Conservation (phyloP, 2,329 filamentous ascomycete genomes). For the Paraconiothyrium brasiliense region DNA sequence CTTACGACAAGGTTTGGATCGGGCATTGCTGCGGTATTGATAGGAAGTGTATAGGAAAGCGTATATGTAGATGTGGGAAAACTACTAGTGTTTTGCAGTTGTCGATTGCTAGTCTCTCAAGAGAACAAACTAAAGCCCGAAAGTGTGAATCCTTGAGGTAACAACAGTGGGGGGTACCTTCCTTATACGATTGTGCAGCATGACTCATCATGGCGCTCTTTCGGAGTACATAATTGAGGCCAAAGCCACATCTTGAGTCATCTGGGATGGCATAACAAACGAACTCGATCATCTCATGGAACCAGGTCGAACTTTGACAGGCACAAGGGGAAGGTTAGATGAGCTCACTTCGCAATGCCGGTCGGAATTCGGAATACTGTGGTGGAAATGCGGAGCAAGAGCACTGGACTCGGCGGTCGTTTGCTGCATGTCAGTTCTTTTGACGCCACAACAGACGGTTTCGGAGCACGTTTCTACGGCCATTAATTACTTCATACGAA, state of each 20-base stretch:
- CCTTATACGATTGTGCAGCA: neutral
- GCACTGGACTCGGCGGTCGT: neutral
- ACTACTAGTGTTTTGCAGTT: neutral
- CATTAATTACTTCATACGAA: too few species aligned
- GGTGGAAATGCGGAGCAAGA: neutral
- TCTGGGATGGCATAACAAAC: neutral
- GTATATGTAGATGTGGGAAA: neutral
- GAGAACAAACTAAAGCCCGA: neutral
- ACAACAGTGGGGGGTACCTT: neutral
- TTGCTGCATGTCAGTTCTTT: neutral
- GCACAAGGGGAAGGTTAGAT: neutral
- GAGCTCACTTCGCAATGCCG: slow-evolving; percentile 13
- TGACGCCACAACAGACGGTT: neutral
- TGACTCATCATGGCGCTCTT: neutral
- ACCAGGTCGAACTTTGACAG: neutral
- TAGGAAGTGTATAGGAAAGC: neutral
- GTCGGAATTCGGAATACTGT: slow-evolving; percentile 14
- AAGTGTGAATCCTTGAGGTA: neutral
- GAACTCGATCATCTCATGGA: neutral
- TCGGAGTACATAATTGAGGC: neutral
- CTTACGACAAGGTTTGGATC: slow-evolving; percentile 38
- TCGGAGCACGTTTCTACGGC: neutral
- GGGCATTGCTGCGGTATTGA: slow-evolving; percentile 24
- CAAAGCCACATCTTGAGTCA: neutral
- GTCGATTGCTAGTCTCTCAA: neutral